These are phyloP conservation scores for Smittium culicis DNA, from an alignment of 371 early-diverging fungal species.

Conservation along the genomic window DNA sequence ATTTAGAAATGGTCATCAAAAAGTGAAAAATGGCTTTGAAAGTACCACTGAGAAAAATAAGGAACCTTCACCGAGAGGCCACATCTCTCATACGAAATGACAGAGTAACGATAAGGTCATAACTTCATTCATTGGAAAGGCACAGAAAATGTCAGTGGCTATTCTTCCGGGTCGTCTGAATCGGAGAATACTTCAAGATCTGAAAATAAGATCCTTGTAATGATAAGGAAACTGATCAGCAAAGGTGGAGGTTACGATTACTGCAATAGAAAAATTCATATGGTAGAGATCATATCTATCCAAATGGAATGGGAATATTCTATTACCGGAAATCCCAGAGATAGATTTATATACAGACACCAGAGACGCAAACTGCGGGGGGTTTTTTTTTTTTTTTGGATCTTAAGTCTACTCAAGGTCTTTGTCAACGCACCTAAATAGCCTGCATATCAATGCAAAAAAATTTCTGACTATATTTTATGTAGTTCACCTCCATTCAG, in stretches of 20 bases:
- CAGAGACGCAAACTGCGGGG: not conserved
- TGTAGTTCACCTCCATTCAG: not conserved
- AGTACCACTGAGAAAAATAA: not conserved
- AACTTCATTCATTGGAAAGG: not conserved
- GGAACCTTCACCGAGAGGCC: not conserved
- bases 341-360: not conserved
- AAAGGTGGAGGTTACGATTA: not conserved
- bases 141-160: not conserved
- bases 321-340: not conserved
- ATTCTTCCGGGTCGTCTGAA: not conserved
- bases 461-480: not conserved
- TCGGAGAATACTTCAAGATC: not conserved
- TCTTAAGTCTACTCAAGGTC: not conserved
- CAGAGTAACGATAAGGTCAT: not conserved
- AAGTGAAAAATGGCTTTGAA: not conserved
- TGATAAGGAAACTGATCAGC: not conserved
- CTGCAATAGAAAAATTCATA: not conserved
- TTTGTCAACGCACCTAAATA: not conserved
- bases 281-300: not conserved
- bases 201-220: not conserved
- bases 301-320: not conserved
- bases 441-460: not conserved
- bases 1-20: not conserved
- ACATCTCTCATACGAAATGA: not conserved
- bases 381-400: not conserved